Evolutionary conservation across 106 monocot genomes (phyloP).

Genomic region (Triglochin maritima): DNA sequence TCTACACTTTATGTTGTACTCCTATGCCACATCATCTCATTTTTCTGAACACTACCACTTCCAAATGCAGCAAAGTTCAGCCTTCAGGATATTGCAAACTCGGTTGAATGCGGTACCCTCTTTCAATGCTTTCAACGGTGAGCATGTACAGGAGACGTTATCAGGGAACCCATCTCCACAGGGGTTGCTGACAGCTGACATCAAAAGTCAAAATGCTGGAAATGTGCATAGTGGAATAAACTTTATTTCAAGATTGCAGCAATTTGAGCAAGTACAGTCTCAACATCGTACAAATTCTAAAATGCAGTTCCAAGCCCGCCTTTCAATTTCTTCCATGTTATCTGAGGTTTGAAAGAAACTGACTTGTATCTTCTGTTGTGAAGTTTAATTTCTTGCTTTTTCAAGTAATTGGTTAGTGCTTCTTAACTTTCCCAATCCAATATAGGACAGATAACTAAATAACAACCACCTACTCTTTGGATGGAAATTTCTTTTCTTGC

Average conservation of each 20-base stretch:
- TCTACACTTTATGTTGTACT: not conserved
- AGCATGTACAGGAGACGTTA: constrained; percentile 22
- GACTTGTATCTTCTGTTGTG: not conserved
- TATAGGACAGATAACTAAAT: too few species aligned
- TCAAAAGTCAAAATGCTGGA: constrained; percentile 12
- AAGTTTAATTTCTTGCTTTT: not conserved
- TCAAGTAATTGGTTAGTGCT: not conserved
- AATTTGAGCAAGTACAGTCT: constrained; percentile 49
- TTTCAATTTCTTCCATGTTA: constrained; percentile 13
- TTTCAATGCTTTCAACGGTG: constrained; percentile 9
- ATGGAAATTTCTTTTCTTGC: too few species aligned
- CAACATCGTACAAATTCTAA: constrained; percentile 40
- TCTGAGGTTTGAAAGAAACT: constrained; percentile 39
- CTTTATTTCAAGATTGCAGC: constrained; percentile 40
- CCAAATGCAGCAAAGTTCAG: constrained; percentile 75
- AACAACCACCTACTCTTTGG: too few species aligned
- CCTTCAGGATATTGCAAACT: constrained; percentile 78
- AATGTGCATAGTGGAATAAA: constrained; percentile 34
- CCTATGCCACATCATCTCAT: not conserved
- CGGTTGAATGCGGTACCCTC: constrained; percentile 72
- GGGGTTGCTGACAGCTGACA: constrained; percentile 15
- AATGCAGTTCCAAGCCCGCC: constrained; percentile 16
- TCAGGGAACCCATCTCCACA: constrained; percentile 35
- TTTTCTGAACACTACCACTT: constrained; percentile 4
- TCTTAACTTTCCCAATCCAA: not conserved